Conservation (phyloP, 1,284 basidiomycete species). For the Moniliella sp. region DNA sequence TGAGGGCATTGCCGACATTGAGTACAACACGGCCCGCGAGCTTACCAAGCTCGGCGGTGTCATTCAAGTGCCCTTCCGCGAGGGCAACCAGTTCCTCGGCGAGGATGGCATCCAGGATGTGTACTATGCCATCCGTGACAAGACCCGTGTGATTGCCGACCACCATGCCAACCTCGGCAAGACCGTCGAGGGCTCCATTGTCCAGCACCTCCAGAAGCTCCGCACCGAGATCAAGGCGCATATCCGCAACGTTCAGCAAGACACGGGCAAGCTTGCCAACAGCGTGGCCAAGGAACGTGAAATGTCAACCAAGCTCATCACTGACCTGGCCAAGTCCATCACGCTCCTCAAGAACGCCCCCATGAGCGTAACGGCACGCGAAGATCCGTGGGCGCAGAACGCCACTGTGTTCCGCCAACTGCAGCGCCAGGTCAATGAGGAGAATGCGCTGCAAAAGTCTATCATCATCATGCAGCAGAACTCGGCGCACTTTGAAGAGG, state of each 20-base stretch:
- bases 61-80: conserved; percentile 86
- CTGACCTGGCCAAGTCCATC: conserved; percentile 67
- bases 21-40: conserved; percentile 74
- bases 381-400: conserved; percentile 65
- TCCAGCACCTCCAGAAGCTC: conserved; percentile 88
- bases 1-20: conserved; percentile 41
- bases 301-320: conserved; percentile 62
- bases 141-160: conserved; percentile 78
- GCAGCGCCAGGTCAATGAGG: conserved; percentile 70
- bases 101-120: conserved; percentile 48
- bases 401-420: conserved; percentile 64
- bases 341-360: conserved; percentile 86
- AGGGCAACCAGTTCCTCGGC: conserved; percentile 47
- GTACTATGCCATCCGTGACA: conserved; percentile 71
- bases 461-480: conserved; percentile 96
- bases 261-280: conserved; percentile 82
- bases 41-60: conserved; percentile 86
- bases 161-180: conserved; percentile 87
- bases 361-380: conserved; percentile 57
- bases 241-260: conserved; percentile 87
- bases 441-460: conserved; percentile 93
- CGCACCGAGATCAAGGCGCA: conserved; percentile 87
- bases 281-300: conserved; percentile 83
- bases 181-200: conserved; percentile 87
- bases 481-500: conserved; percentile 87